Conservation (phyloP, 148 eudicot genomes). For the Euryodendron excelsum region DNA sequence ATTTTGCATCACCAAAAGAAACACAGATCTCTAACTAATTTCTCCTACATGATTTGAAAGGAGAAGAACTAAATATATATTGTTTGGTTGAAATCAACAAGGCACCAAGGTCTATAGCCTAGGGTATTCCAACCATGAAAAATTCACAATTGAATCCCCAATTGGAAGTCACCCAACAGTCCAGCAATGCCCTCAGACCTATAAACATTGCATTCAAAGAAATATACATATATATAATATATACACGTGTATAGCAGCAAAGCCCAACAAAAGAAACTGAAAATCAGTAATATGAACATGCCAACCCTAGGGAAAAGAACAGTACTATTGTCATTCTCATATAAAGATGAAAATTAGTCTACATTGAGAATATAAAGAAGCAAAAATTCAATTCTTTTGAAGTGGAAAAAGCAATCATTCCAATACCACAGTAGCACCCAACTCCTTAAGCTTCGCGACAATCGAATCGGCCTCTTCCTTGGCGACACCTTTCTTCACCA, state of each 20-base stretch:
- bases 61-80: not conserved
- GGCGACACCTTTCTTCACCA: slow-evolving; percentile 64
- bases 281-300: not conserved
- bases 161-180: not conserved
- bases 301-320: not conserved
- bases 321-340: not conserved
- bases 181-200: not conserved
- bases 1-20: not conserved
- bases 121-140: not conserved
- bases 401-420: slow-evolving; percentile 36
- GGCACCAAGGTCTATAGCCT: not conserved
- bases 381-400: not conserved
- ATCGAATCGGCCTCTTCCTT: slow-evolving; percentile 73
- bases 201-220: too few relatives aligned
- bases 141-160: not conserved
- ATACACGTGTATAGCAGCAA: not conserved
- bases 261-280: not conserved
- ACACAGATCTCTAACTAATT: not conserved
- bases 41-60: too few relatives aligned
- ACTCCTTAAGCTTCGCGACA: slow-evolving; percentile 60
- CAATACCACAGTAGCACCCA: slow-evolving; percentile 81
- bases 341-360: slow-evolving; percentile 4
- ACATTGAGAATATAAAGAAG: not conserved
- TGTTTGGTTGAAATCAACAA: not conserved
- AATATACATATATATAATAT: not conserved